phyloP scores from a whole-genome alignment of 1,284 basidiomycete species.

The Papiliotrema fonsecae region DNA sequence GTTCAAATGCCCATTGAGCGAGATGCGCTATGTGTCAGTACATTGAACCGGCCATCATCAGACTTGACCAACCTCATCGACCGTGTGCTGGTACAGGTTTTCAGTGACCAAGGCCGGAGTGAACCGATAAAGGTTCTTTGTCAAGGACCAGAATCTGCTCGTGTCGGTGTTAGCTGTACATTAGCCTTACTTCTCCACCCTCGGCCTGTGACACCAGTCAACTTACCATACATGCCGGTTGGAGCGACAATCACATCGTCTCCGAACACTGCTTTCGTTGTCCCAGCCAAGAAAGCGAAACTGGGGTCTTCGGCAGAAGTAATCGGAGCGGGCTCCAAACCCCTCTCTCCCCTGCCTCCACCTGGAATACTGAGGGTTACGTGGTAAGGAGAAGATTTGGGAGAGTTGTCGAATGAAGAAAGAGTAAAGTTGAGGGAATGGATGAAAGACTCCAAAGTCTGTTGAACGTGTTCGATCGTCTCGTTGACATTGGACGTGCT shows the following conservation, averaged over 20 bases:
- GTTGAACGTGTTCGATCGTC: constrained; percentile 44
- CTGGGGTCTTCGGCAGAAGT: constrained; percentile 43
- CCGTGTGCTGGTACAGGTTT: constrained; percentile 50
- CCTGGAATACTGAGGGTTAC: constrained; percentile 16
- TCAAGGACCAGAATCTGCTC: constrained; percentile 47
- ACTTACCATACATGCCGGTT: constrained; percentile 49
- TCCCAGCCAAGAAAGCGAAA: constrained; percentile 48
- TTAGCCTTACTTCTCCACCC: constrained; percentile 1
- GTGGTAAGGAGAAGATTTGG: constrained; percentile 17
- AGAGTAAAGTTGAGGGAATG: constrained; percentile 44
- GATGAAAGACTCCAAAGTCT: constrained; percentile 45
- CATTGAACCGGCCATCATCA: background rate
- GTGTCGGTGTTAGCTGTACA: constrained; percentile 48
- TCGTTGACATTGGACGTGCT: constrained; percentile 47
- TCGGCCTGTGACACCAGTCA: background rate
- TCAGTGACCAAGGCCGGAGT: constrained; percentile 40
- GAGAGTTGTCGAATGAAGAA: constrained; percentile 26
- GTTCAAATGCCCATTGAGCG: constrained; percentile 46
- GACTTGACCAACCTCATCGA: constrained; percentile 45
- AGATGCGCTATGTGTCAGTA: constrained; percentile 36
- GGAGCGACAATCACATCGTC: constrained; percentile 50
- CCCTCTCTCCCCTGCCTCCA: constrained; percentile 12
- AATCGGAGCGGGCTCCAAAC: constrained; percentile 51
- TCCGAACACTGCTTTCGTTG: constrained; percentile 46
- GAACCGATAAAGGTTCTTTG: constrained; percentile 51